Evolutionary conservation across 495 filamentous ascomycete species (phyloP).

Genomic region (Tetracladium marchalianum): DNA sequence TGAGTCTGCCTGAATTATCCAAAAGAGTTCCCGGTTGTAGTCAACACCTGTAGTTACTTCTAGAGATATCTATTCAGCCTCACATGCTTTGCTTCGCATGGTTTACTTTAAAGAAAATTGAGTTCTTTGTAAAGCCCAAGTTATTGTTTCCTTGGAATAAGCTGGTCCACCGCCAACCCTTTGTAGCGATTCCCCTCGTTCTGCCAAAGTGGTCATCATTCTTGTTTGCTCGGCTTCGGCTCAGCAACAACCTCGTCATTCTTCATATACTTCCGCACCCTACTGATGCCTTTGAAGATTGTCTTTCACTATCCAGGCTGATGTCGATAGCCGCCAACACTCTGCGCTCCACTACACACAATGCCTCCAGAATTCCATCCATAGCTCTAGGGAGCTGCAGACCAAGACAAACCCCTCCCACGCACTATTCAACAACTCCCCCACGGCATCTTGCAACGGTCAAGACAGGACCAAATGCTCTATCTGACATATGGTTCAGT

Average conservation of each 20-base stretch:
- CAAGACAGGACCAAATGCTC: conserved; percentile 7
- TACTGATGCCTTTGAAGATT: conserved; percentile 14
- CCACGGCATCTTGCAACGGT: conserved; percentile 17
- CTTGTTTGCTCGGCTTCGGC: too few relatives aligned
- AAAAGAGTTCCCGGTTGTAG: too few relatives aligned
- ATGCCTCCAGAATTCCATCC: conserved; percentile 9
- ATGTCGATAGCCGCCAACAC: conserved; percentile 17
- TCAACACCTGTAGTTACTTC: too few relatives aligned
- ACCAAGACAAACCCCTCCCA: not conserved
- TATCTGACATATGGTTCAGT: conserved; percentile 19
- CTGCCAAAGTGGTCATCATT: not conserved
- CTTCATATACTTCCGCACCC: not conserved
- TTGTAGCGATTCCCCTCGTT: not conserved
- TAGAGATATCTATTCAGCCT: too few relatives aligned
- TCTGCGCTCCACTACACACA: conserved; percentile 11
- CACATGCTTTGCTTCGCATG: too few relatives aligned
- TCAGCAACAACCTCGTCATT: not conserved
- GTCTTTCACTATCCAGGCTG: conserved; percentile 7
- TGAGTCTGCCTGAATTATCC: too few relatives aligned
- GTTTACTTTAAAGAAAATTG: too few relatives aligned
- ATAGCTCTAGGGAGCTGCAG: conserved; percentile 1
- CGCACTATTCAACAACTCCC: not conserved
- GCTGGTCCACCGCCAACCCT: not conserved
- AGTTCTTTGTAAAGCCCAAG: too few relatives aligned
- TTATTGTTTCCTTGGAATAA: too few relatives aligned